These are phyloP conservation scores for Xerocomus spinulosus DNA, from an alignment of 768 basidiomycete genomes.

Conservation along the genomic window DNA sequence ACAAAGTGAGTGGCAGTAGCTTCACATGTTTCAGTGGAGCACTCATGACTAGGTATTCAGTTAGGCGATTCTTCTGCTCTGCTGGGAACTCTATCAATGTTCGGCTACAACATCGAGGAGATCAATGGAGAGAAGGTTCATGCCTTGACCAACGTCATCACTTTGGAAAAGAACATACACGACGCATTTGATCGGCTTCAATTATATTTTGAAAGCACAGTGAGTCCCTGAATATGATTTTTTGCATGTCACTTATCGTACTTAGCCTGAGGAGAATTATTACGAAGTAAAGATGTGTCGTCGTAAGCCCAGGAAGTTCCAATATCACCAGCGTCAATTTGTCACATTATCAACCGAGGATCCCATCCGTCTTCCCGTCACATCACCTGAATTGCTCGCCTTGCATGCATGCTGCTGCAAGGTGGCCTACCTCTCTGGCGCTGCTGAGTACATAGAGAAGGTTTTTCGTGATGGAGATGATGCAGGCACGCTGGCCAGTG, in stretches of 20 bases:
- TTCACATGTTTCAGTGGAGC: background rate
- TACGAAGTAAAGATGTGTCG: constrained; percentile 6
- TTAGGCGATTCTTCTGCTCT: constrained; percentile 1
- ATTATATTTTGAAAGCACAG: constrained; percentile 9
- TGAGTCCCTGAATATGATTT: background rate
- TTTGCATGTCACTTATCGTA: background rate
- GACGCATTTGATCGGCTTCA: constrained; percentile 1
- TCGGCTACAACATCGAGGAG: constrained; percentile 1
- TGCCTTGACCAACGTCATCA: constrained; percentile 5
- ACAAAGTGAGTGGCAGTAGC: background rate
- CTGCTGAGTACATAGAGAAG: constrained; percentile 16
- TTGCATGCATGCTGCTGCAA: constrained; percentile 23
- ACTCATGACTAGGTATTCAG: constrained; percentile 3
- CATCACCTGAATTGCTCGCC: constrained; percentile 9
- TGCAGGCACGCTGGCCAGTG: background rate
- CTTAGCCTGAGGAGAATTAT: background rate
- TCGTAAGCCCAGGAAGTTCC: background rate
- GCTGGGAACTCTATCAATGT: constrained; percentile 1
- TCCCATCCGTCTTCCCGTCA: constrained; percentile 10
- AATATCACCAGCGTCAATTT: background rate
- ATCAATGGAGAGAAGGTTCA: constrained; percentile 6
- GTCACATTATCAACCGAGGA: constrained; percentile 4
- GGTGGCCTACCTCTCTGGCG: constrained; percentile 25
- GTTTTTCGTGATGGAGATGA: constrained; percentile 6
- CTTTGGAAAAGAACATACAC: background rate